A percentile compares a stretch with the other conserved stretches of the same genome.
phyloP scores from a whole-genome alignment of 768 basidiomycete genomes.

The Chalciporus chontae region DNA sequence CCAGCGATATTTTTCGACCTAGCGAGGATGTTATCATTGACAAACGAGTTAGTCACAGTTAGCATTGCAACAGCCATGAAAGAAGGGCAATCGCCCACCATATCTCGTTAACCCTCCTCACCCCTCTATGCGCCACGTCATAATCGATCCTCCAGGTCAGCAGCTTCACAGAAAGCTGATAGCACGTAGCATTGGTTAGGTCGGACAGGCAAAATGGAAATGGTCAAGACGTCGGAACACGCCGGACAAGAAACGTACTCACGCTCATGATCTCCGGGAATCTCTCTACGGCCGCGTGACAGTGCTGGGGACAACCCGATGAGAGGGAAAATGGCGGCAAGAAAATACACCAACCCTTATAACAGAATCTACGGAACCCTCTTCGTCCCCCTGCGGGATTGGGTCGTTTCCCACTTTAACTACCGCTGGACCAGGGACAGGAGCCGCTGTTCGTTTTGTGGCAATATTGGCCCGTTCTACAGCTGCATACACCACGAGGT shows the following conservation, averaged over 20 bases:
- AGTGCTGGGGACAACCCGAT: not conserved
- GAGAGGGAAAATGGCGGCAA: not conserved
- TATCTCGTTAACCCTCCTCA: slow-evolving; percentile 5
- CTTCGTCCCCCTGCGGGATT: not conserved
- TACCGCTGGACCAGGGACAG: not conserved
- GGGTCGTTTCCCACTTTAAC: too few relatives aligned
- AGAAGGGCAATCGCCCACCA: slow-evolving; percentile 13
- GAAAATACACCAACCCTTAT: not conserved
- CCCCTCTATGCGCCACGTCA: not conserved
- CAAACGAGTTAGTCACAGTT: not conserved
- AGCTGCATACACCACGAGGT: slow-evolving; percentile 1
- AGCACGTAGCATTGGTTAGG: not conserved
- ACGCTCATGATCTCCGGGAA: slow-evolving; percentile 12
- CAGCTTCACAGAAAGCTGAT: slow-evolving; percentile 24
- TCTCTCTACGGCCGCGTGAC: slow-evolving; percentile 1
- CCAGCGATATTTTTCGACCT: slow-evolving; percentile 37
- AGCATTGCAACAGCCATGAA: not conserved
- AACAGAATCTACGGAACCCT: not conserved
- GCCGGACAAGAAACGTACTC: not conserved
- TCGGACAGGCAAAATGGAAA: not conserved
- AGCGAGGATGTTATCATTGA: not conserved
- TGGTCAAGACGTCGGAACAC: too few relatives aligned
- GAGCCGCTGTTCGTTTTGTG: not conserved
- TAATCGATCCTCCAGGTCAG: slow-evolving; percentile 27
- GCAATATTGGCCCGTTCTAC: not conserved